A percentile compares a stretch with the other conserved stretches of the same genome.
phyloP scores from a whole-genome alignment of 768 basidiomycete species.

The Boletus huronensis region DNA sequence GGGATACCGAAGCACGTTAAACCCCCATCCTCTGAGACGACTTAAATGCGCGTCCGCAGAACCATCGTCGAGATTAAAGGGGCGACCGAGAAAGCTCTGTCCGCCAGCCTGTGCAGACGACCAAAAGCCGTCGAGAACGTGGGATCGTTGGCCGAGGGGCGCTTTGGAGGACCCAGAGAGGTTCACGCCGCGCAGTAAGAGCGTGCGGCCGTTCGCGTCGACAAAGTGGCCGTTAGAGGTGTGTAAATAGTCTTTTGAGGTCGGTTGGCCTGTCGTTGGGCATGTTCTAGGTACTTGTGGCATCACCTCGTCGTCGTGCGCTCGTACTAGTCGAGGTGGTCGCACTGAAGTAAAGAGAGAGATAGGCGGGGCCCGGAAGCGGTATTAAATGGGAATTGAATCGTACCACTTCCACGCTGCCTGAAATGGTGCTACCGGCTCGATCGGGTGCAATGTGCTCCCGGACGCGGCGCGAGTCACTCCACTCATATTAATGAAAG shows the following conservation, averaged over 20 bases:
- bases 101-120: constrained; percentile 67
- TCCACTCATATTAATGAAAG: constrained; percentile 8
- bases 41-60: constrained; percentile 82
- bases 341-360: not conserved
- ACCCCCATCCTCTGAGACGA: constrained; percentile 90
- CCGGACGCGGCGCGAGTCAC: not conserved
- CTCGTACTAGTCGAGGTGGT: not conserved
- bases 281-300: constrained; percentile 4
- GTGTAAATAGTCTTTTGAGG: constrained; percentile 46
- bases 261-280: constrained; percentile 14
- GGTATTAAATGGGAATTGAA: not conserved
- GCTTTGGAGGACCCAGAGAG: constrained; percentile 87
- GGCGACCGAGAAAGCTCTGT: constrained; percentile 69
- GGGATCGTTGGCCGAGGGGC: constrained; percentile 66
- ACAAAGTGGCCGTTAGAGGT: constrained; percentile 68
- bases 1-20: constrained; percentile 76
- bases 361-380: not conserved
- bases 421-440: constrained; percentile 7
- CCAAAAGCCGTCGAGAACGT: constrained; percentile 77
- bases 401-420: constrained; percentile 22
- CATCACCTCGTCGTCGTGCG: not conserved
- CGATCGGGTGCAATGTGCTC: not conserved
- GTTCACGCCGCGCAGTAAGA: constrained; percentile 93
- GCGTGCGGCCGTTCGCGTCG: constrained; percentile 67
- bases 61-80: constrained; percentile 81